Evolutionary conservation across 2,329 filamentous ascomycete genomes (phyloP), one percentile per base, ranked within the genome.

Genomic region (Phialophora tarda): DNA sequence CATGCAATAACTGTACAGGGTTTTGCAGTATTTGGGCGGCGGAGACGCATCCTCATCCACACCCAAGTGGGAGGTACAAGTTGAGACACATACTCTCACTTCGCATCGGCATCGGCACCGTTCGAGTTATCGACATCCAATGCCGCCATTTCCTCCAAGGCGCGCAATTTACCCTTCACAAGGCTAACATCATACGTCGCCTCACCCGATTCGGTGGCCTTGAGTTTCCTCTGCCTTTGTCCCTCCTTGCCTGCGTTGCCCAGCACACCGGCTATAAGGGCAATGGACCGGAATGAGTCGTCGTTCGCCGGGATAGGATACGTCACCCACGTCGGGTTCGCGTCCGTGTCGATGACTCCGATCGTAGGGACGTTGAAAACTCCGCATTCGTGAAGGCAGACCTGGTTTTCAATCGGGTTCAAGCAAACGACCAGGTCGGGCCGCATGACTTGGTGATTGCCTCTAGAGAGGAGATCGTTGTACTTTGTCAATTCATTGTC

Each of bases 241-340:
- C 95, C 95, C 60, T 86, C 83, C 80, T 96, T 83, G 10, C 91
- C 95, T 0, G 95, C 95, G 60, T 90, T 86, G 48, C 93, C 94
- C 44, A 99, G 84, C 1, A 95, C 89, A 61, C 93, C 93, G 3
- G 89, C 91, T 72, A 99, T 91, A 67, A 97, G 84, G 72, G 90
- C 87, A 58, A 93, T 86, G 71, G 89, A 89, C 67, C 95, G 90
- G 72, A 97, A 79, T 86, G 93, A 96, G 83, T 99, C 95, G 76
- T 99, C 95, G 78, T 99, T 99, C 59, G 92, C 92, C 1, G 95
- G 95, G 72, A 99, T 97, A 14, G 91, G 91, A 77, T 99, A 99
- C 3, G 95, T 98, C 59, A 98, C 93, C 87, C 91, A 94, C 0
- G 92, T 92, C 0, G 95, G 92, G 78, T 98, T 91, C 2, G 89